These are phyloP conservation scores for Cryphonectria parasitica DNA, from an alignment of 2,329 filamentous ascomycete genomes.

Conservation along the genomic window DNA sequence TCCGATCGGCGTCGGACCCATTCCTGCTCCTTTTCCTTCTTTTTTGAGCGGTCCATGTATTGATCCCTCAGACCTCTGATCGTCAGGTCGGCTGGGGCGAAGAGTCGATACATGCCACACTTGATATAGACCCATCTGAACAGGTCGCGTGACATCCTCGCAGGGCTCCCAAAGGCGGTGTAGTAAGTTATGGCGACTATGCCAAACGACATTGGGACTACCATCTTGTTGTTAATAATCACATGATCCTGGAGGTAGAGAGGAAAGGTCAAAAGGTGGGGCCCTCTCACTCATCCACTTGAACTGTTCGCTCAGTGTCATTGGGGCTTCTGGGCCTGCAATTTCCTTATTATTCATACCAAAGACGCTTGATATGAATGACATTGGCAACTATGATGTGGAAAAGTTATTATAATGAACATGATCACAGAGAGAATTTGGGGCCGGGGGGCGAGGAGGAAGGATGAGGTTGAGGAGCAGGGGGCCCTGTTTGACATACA, in stretches of 20 bases:
- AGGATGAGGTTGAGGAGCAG: too few relatives aligned
- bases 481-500: slow-evolving; percentile 36
- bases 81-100: slow-evolving; percentile 17
- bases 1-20: slow-evolving; percentile 27
- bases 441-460: too few relatives aligned
- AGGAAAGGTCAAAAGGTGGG: too few relatives aligned
- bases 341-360: slow-evolving; percentile 43
- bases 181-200: slow-evolving; percentile 29
- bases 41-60: slow-evolving; percentile 12
- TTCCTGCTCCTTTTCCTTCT: slow-evolving; percentile 21
- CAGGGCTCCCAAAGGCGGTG: slow-evolving; percentile 26
- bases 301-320: slow-evolving; percentile 27
- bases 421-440: not conserved
- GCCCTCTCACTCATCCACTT: slow-evolving; percentile 26
- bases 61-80: slow-evolving; percentile 9
- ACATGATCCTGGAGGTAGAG: not conserved
- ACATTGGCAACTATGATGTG: slow-evolving; percentile 39
- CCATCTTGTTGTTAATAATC: not conserved
- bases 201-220: slow-evolving; percentile 24
- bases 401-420: not conserved
- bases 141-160: slow-evolving; percentile 22
- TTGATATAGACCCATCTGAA: slow-evolving; percentile 28
- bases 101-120: slow-evolving; percentile 28
- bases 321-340: slow-evolving; percentile 20
- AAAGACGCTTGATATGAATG: slow-evolving; percentile 44